Conservation (phyloP, 495 filamentous ascomycete species). For the Peziza echinospora region DNA sequence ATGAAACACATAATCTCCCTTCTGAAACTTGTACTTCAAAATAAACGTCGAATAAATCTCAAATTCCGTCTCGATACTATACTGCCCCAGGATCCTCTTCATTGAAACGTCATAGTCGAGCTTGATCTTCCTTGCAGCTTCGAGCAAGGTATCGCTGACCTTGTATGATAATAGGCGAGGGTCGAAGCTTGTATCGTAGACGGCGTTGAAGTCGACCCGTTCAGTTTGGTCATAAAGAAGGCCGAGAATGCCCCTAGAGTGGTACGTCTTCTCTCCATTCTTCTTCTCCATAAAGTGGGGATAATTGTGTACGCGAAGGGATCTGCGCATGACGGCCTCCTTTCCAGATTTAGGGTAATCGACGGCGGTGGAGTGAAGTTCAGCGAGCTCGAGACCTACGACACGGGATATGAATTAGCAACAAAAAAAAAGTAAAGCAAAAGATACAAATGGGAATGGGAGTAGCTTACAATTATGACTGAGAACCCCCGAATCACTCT, state of each 20-base stretch:
- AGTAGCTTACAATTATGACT: conserved; percentile 36
- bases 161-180: conserved; percentile 43
- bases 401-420: neutral
- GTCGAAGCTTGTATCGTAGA: conserved; percentile 52
- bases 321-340: conserved; percentile 41
- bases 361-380: conserved; percentile 72
- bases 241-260: conserved; percentile 53
- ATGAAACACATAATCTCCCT: conserved; percentile 62
- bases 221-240: conserved; percentile 57
- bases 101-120: conserved; percentile 54
- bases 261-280: conserved; percentile 32
- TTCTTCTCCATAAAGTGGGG: conserved; percentile 87
- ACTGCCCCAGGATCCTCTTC: conserved; percentile 62
- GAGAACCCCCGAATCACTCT: conserved; percentile 37
- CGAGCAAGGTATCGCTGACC: conserved; percentile 30
- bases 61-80: conserved; percentile 72
- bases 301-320: conserved; percentile 37
- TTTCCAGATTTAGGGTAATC: conserved; percentile 84
- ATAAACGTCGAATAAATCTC: conserved; percentile 78
- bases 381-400: conserved; percentile 42
- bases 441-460: too few relatives aligned
- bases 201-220: conserved; percentile 46
- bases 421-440: neutral
- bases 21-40: conserved; percentile 40
- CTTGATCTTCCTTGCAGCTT: conserved; percentile 45